phyloP scores from a whole-genome alignment of 148 eudicot genomes.

The Camellia sinensis region DNA sequence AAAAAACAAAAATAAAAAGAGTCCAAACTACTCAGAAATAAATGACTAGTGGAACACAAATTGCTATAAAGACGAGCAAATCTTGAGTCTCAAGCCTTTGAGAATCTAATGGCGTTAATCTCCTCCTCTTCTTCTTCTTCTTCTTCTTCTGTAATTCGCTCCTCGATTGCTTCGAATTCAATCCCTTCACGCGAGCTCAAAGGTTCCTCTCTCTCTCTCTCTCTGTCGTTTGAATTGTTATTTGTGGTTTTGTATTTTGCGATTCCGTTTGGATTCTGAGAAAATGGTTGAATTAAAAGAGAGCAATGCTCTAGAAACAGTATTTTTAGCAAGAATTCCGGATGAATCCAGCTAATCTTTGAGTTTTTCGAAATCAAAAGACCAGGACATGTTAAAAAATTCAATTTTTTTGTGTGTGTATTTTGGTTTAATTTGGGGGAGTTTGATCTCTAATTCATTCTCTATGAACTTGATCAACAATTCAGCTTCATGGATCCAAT shows the following conservation, averaged over 20 bases:
- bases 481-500: conserved; percentile 9
- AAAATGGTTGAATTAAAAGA: neutral
- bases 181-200: neutral
- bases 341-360: no score
- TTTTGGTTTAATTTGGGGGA: conserved; percentile 1
- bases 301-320: neutral
- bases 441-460: neutral
- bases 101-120: conserved; percentile 6
- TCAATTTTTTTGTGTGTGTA: neutral
- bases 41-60: neutral
- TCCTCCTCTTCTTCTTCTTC: neutral
- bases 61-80: neutral
- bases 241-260: neutral
- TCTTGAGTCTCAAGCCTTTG: neutral
- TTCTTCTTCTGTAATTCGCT: conserved; percentile 1
- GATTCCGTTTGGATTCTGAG: neutral
- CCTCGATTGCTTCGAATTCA: conserved; percentile 4
- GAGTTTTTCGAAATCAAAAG: neutral
- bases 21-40: neutral
- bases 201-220: neutral
- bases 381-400: neutral
- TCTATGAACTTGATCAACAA: neutral
- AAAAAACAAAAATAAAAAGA: no score
- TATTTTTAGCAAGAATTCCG: no score
- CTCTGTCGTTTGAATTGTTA: neutral